Evolutionary conservation across 1,139 yeast species (phyloP).

Genomic region (Geotrichum australiense): DNA sequence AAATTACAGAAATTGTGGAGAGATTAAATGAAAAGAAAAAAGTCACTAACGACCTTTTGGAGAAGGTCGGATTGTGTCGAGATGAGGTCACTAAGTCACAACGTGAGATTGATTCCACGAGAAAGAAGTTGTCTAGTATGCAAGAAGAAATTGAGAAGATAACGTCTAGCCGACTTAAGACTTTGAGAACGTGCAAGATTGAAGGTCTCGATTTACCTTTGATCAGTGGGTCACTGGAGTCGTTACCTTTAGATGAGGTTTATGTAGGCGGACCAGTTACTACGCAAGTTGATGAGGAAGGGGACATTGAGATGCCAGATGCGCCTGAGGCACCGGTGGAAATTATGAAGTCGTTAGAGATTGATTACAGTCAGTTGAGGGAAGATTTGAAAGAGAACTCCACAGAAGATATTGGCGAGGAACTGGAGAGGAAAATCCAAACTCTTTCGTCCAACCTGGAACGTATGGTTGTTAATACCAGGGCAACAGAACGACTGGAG

Average conservation of each 20-base stretch:
- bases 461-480: slow-evolving; percentile 66
- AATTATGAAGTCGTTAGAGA: slow-evolving; percentile 40
- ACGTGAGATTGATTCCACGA: slow-evolving; percentile 15
- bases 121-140: slow-evolving; percentile 36
- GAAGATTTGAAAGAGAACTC: slow-evolving; percentile 37
- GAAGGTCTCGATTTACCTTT: slow-evolving; percentile 65
- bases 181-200: slow-evolving; percentile 67
- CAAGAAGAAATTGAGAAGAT: slow-evolving; percentile 53
- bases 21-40: slow-evolving; percentile 34
- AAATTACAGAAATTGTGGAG: slow-evolving; percentile 30
- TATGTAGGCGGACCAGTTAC: slow-evolving; percentile 14
- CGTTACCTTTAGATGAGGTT: slow-evolving; percentile 38
- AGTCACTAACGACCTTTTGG: slow-evolving; percentile 18
- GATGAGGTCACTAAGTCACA: slow-evolving; percentile 15
- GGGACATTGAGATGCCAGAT: slow-evolving; percentile 18
- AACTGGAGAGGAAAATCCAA: slow-evolving; percentile 43
- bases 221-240: slow-evolving; percentile 49
- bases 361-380: slow-evolving; percentile 52
- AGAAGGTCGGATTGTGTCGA: slow-evolving; percentile 9
- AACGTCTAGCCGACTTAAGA: slow-evolving; percentile 52
- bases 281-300: slow-evolving; percentile 20
- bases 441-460: slow-evolving; percentile 53
- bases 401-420: slow-evolving; percentile 33
- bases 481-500: slow-evolving; percentile 68
- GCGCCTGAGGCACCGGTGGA: slow-evolving; percentile 17